phyloP scores from a whole-genome alignment of 305 asterid genomes.

The Fraxinus baroniana region DNA sequence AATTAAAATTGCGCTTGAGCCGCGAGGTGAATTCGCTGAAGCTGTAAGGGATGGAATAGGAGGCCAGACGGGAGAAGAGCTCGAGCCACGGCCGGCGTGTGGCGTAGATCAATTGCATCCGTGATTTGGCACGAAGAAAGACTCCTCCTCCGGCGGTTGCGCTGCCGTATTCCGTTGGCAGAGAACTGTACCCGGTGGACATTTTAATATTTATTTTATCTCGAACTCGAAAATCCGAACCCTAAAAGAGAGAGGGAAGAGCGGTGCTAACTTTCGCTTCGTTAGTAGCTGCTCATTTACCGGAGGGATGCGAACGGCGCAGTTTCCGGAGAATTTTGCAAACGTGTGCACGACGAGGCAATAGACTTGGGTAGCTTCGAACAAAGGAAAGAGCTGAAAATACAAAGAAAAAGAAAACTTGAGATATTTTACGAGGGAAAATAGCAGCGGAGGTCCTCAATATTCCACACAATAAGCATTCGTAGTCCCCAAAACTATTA shows the following conservation, averaged over 20 bases:
- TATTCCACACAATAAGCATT: neutral
- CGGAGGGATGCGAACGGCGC: neutral
- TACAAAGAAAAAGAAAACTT: neutral
- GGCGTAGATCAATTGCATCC: constrained; percentile 38
- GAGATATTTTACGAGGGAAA: neutral
- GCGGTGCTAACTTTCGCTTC: neutral
- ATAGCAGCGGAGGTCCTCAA: neutral
- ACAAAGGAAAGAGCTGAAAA: no score
- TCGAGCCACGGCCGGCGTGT: constrained; percentile 81
- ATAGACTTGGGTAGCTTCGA: neutral
- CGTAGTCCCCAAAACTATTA: neutral
- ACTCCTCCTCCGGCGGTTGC: constrained; percentile 18
- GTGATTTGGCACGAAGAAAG: constrained; percentile 39
- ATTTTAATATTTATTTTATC: neutral
- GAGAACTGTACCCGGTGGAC: neutral
- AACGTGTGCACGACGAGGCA: neutral
- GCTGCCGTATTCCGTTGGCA: constrained; percentile 18
- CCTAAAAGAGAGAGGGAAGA: neutral
- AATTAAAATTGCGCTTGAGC: constrained; percentile 43
- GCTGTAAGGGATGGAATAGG: constrained; percentile 46
- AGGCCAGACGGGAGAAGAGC: constrained; percentile 58
- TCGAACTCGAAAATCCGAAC: neutral
- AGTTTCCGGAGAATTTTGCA: neutral
- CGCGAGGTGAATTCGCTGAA: constrained; percentile 44
- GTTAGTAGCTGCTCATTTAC: neutral